Percentiles rank a stretch among this genome's conserved stretches.
phyloP scores from a whole-genome alignment of 495 filamentous ascomycete genomes.

The Penicillium psychrofluorescens region DNA sequence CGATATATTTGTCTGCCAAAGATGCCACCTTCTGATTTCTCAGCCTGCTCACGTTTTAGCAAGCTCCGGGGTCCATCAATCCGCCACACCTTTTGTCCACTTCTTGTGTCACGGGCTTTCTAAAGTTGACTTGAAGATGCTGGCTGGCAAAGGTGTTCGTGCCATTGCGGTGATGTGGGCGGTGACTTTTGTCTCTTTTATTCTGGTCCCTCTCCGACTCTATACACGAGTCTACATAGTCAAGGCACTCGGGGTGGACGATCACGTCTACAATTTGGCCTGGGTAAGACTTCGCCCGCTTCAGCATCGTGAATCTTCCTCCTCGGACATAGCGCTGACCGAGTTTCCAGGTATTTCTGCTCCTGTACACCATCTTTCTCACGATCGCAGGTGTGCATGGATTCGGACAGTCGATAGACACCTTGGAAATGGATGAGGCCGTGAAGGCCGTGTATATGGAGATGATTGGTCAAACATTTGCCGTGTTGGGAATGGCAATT shows the following conservation, averaged over 20 bases:
- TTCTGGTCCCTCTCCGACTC: conserved; percentile 9
- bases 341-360: conserved; percentile 6
- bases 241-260: conserved; percentile 9
- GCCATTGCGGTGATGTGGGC: conserved; percentile 14
- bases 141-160: conserved; percentile 11
- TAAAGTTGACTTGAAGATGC: conserved; percentile 4
- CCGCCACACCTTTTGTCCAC: no score
- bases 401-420: conserved; percentile 10
- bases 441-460: conserved; percentile 12
- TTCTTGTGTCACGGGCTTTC: background rate
- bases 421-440: conserved; percentile 6
- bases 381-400: conserved; percentile 9
- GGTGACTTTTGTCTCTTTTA: conserved; percentile 11
- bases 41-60: no score
- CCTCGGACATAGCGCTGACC: background rate
- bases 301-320: no score
- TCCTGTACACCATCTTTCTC: conserved; percentile 12
- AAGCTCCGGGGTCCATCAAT: no score
- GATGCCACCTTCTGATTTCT: no score
- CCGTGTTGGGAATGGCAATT: conserved; percentile 15
- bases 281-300: conserved; percentile 3
- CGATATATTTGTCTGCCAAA: no score
- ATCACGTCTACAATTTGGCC: conserved; percentile 11
- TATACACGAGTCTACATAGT: conserved; percentile 11
- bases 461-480: conserved; percentile 16